A percentile compares a stretch with the other conserved stretches of the same genome.
phyloP scores from a whole-genome alignment of 208 protist genomes.

The Trichomonas gallinae region DNA sequence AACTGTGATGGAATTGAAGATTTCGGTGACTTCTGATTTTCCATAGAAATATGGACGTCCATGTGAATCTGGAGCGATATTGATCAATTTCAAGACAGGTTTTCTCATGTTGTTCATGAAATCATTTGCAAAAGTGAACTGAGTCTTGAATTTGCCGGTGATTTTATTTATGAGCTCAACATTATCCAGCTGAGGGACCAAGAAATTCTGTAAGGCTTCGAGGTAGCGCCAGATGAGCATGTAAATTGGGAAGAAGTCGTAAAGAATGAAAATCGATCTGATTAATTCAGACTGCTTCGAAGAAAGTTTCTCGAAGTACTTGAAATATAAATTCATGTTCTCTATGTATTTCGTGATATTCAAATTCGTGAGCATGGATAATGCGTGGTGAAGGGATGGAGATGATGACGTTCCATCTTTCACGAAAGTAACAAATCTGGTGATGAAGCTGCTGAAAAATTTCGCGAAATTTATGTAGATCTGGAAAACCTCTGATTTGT shows the following conservation, averaged over 20 bases:
- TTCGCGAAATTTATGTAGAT: not conserved
- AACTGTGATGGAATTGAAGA: not conserved
- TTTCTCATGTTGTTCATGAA: not conserved
- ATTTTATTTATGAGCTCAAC: not conserved
- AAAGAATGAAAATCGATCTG: not conserved
- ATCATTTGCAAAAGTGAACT: not conserved
- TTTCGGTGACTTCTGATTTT: not conserved
- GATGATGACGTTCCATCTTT: not conserved
- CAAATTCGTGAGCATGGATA: not conserved
- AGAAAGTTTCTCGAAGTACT: not conserved
- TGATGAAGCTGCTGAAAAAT: not conserved
- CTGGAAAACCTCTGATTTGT: not conserved
- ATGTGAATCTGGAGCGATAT: not conserved
- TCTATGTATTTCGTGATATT: not conserved
- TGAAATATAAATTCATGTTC: no score
- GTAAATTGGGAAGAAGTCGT: not conserved
- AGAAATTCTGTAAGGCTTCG: not conserved
- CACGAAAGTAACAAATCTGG: not conserved
- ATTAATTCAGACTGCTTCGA: not conserved
- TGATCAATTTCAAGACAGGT: not conserved
- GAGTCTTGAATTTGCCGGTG: not conserved
- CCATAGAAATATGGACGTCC: not conserved
- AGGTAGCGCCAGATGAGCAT: not conserved
- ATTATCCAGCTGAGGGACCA: not conserved
- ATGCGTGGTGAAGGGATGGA: not conserved